These are phyloP conservation scores for Neurospora hispaniola DNA, from an alignment of 495 filamentous ascomycete genomes.

Conservation along the genomic window DNA sequence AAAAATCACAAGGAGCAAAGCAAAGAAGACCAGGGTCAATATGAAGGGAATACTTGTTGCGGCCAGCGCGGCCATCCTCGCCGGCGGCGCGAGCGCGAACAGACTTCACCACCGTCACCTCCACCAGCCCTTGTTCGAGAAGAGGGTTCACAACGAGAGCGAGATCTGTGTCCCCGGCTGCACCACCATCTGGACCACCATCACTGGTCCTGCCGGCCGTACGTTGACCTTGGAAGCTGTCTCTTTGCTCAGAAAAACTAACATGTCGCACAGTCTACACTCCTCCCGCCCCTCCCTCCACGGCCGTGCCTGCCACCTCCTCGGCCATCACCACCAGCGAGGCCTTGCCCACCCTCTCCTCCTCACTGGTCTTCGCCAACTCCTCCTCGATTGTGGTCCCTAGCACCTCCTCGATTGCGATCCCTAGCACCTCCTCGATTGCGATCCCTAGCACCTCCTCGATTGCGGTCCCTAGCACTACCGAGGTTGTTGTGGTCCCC, in stretches of 20 bases:
- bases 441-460: slow-evolving; percentile 8
- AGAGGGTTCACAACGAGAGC: slow-evolving; percentile 29
- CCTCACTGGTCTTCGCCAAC: neutral
- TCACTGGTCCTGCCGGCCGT: slow-evolving; percentile 50
- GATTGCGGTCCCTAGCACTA: slow-evolving; percentile 9
- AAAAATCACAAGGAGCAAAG: neutral
- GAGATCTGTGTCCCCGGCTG: slow-evolving; percentile 49
- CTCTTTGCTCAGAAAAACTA: neutral
- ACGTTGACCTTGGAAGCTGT: slow-evolving; percentile 19
- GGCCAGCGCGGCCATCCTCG: slow-evolving; percentile 50
- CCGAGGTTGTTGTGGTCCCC: slow-evolving; percentile 1
- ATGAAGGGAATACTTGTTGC: slow-evolving; percentile 62
- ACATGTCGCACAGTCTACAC: slow-evolving; percentile 12
- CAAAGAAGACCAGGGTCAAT: slow-evolving; percentile 9
- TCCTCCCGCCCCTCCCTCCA: slow-evolving; percentile 27
- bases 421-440: slow-evolving; percentile 8
- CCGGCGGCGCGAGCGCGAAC: slow-evolving; percentile 47
- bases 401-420: slow-evolving; percentile 1
- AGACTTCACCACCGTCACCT: slow-evolving; percentile 48
- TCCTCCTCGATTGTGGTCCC: slow-evolving; percentile 3
- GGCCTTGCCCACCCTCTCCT: neutral
- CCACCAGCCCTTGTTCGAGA: slow-evolving; percentile 50
- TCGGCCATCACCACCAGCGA: slow-evolving; percentile 2
- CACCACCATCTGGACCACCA: slow-evolving; percentile 52
- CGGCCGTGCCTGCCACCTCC: slow-evolving; percentile 13